Base-by-base conservation (phyloP, 2,329 filamentous ascomycete species). In the Fusarium illudens region DNA sequence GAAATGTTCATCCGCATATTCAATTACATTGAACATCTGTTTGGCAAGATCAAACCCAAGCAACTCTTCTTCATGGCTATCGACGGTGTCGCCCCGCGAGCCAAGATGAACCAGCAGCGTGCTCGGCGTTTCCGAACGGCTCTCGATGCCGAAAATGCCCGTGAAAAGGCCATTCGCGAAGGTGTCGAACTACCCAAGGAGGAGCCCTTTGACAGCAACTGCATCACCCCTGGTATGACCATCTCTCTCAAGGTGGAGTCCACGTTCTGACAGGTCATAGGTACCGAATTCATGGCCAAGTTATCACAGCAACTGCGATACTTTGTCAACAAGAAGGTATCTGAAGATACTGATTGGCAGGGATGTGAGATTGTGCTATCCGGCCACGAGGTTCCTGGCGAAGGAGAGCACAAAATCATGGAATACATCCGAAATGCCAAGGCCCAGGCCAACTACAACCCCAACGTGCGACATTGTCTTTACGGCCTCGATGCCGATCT, bases 1-100 rank as follows among this genome's bases (percentile, higher is more conserved):
- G 93, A 97, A 80, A 99, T 99, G 96, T 99, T 99, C 78, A 97
- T 99, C 72, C 92, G 94, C 61, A 99, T 99, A 75, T 99, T 99
- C 88, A 98, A 98, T 82, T 99, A 99, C 79, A 99, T 99, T 71
- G 96, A 99, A 80, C 96, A 99, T 82, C 82, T 99, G 55, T 99
- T 97, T 79, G 94, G 95, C 73, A 99, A 97, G 81, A 99, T 99
- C 78, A 98, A 98, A 80, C 96, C 96, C 12, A 95, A 97, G 82
- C 91, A 97, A 84, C 87, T 99, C 33, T 99, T 99, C 83, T 99
- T 97, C 84, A 99, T 99, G 96, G 96, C 96, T 52, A 96, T 99
- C 70, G 96, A 99, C 76, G 96, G 96, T 75, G 96, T 99, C 65
- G 96, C 96, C 20, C 96, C 96, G 17, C 92, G 96, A 75, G 96